Conservation (phyloP, 2,329 filamentous ascomycete genomes). For the Aureobasidium sp. region DNA sequence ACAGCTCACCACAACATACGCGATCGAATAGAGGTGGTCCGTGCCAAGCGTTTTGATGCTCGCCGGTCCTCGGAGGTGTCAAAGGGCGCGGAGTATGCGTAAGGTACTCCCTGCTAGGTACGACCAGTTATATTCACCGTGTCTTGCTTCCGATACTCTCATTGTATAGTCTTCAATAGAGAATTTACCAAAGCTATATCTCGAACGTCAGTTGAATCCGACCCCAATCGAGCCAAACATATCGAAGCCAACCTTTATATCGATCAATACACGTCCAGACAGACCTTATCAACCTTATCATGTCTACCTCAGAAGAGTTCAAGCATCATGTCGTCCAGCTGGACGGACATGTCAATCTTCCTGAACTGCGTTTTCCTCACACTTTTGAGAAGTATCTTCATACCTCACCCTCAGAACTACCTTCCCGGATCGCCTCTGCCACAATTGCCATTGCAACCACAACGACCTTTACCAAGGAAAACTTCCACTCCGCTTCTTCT, state of each 20-base stretch:
- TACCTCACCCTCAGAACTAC: constrained; percentile 29
- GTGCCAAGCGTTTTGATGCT: neutral
- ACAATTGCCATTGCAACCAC: constrained; percentile 38
- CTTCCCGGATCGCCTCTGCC: constrained; percentile 35
- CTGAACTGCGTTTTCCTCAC: constrained; percentile 35
- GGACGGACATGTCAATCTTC: constrained; percentile 36
- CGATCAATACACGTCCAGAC: too few species aligned
- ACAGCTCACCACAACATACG: neutral
- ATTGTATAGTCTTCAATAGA: too few species aligned
- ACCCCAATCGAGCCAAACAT: too few species aligned
- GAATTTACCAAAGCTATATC: too few species aligned
- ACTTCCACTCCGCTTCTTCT: constrained; percentile 32
- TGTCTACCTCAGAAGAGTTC: constrained; percentile 13
- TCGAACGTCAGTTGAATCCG: too few species aligned
- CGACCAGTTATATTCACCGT: neutral
- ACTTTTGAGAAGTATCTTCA: constrained; percentile 29
- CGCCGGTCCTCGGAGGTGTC: neutral
- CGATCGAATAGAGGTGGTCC: neutral
- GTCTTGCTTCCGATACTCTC: too few species aligned
- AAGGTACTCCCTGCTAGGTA: neutral
- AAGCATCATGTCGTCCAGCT: constrained; percentile 40
- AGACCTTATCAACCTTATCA: neutral
- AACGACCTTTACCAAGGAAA: constrained; percentile 31
- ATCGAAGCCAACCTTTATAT: too few species aligned
- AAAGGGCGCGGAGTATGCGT: neutral